Base-by-base conservation (phyloP, 208 protist genomes). In the Acanthamoeba rhysodes region DNA sequence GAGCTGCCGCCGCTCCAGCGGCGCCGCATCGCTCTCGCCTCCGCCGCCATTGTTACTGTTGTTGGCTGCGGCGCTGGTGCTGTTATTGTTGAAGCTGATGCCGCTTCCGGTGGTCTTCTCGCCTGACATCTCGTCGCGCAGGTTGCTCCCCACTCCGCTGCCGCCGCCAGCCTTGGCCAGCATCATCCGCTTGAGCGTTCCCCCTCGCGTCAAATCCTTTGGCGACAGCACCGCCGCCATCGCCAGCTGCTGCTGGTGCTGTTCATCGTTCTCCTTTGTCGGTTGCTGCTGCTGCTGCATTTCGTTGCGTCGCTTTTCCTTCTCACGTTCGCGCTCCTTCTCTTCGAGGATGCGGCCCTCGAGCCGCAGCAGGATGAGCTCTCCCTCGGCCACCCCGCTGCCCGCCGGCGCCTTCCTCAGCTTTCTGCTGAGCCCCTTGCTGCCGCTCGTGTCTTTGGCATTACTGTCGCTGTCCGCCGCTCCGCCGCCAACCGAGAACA, bases 131-230 rank as follows among this genome's bases (percentile, higher is more conserved):
- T 14, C 53, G 22, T 64, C 20, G 22, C 57, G 22, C 14, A 27
- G 57, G 10, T 64, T 59, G 53, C 12, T 59, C 18, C 53, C 53
- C 16, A 14, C 18, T 6, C 53, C 53, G 18, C 18, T 59, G 53
- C 53, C 18, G 53, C 53, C 18, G 53, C 24, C 62, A 27, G 62
- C 24, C 62, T 68, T 68, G 24, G 62, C 62, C 62, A 68, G 12
- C 53, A 59, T 78, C 70, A 78, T 48, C 70, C 70, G 14, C 70
- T 78, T 78, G 14, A 78, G 34, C 70, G 70, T 78, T 78, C 70
- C 70, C 37, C 32, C 34, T 16, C 70, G 24, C 10, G 64, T 29
- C 22, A n/a, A 34, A n/a, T 78, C 70, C 70, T 78, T 78, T 22
- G n/a, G 70, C 34, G 24, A 18, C 16, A 22, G 70, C n/a, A 78